Percentiles rank a stretch among this genome's conserved stretches.
phyloP scores from a whole-genome alignment of 2,329 filamentous ascomycete species.

The Nigrospora sphaerica region DNA sequence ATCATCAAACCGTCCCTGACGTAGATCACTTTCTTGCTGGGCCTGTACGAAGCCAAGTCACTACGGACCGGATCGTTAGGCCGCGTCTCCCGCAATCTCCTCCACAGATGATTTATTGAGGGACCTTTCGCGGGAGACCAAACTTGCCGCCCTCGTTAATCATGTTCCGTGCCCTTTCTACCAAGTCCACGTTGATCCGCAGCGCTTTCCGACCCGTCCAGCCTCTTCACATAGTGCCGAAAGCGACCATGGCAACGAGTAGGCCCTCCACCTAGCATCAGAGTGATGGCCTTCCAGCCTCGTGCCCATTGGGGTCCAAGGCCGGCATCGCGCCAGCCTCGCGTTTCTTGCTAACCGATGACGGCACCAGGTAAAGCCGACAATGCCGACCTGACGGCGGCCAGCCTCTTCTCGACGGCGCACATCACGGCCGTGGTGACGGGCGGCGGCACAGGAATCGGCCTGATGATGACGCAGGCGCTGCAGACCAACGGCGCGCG shows the following conservation, averaged over 20 bases:
- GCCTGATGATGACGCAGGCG: conserved; percentile 8
- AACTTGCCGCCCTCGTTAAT: background rate
- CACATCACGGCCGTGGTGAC: conserved; percentile 7
- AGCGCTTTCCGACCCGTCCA: conserved; percentile 1
- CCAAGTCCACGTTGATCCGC: background rate
- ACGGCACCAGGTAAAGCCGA: background rate
- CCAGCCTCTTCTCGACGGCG: conserved; percentile 4
- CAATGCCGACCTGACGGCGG: conserved; percentile 1
- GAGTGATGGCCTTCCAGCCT: too few species aligned
- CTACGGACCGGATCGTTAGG: too few species aligned
- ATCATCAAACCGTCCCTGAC: too few species aligned
- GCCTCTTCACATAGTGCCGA: background rate
- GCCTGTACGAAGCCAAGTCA: too few species aligned
- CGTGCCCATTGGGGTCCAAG: background rate
- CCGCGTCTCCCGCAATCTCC: too few species aligned
- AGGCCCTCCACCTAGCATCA: background rate
- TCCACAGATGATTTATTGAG: too few species aligned
- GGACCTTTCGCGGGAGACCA: too few species aligned
- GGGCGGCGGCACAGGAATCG: conserved; percentile 8
- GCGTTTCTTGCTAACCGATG: background rate
- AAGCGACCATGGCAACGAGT: conserved; percentile 4
- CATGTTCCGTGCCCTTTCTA: background rate
- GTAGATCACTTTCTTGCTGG: too few species aligned
- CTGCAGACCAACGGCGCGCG: conserved; percentile 11
- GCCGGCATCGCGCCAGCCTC: background rate